Evolutionary conservation across 179 eudicot species (phyloP), one percentile per base, ranked within the genome.

Genomic region (Drosera spatulata): DNA sequence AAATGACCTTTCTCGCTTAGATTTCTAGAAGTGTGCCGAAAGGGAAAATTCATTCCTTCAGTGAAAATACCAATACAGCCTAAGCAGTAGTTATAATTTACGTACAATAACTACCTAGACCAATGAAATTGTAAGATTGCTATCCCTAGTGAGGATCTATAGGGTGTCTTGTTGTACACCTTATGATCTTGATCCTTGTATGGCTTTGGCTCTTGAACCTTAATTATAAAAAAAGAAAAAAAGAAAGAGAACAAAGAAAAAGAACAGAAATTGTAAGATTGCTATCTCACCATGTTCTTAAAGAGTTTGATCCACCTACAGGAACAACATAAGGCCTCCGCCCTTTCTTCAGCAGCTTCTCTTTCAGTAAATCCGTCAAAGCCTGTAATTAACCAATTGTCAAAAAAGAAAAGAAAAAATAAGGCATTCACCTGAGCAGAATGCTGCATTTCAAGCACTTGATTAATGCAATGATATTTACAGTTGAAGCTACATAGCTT

Each of bases 271-370:
- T 43, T 54, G 38, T 37, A 53, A 53, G 56, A 53, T 6, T 55
- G 4, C 9, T 55, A 44, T 57, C 86, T 76, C 75, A 94, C 99
- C 99, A 94, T 61, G 96, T 85, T 68, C 99, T 97, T 13, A 90
- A 64, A 68, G 94, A 83, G 79, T 94, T 87, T 60, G 99, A 94
- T 77, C 99, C 99, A 43, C 99, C 97, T 66, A 90, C 97, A 53
- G 99, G 99, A 70, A 94, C 90, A 62, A 85, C 84, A 69, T 94
- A 94, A 41, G 99, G 99, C 66, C 66, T 90, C 77, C 91, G 90
- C 68, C 99, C 96, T 82, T 94, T 88, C 38, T 58, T 83, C 56
- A 83, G 56, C 70, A 94, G 62, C 73, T 76, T 94, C 76, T 90
- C 96, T 79, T 85, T 85, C 67, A 94, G 76, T 65, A 94, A 55